A percentile compares a stretch with the other conserved stretches of the same genome.
phyloP scores from a whole-genome alignment of 345 rosid species.

The Camelina neglecta region DNA sequence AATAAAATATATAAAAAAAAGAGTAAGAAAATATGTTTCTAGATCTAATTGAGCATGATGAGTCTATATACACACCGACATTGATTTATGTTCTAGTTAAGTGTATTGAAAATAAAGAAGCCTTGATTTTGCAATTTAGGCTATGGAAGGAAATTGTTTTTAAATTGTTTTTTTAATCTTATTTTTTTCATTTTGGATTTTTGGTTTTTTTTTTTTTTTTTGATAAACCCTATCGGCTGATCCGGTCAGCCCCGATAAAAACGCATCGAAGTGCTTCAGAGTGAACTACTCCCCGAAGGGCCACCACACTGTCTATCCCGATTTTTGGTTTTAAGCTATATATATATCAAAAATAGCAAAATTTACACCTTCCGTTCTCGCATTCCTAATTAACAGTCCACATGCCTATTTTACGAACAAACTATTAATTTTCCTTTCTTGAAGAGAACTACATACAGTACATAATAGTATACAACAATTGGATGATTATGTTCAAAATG shows the following conservation, averaged over 20 bases:
- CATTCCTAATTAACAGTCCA: background rate
- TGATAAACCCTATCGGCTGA: too few relatives aligned
- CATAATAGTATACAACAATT: too few relatives aligned
- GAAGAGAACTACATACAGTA: background rate
- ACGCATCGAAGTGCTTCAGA: too few relatives aligned
- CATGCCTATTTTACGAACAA: background rate
- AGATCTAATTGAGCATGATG: slow-evolving; percentile 25
- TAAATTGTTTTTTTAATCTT: too few relatives aligned
- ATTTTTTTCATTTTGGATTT: too few relatives aligned
- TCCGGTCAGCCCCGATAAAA: too few relatives aligned
- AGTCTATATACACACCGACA: slow-evolving; percentile 18
- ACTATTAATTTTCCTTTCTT: background rate
- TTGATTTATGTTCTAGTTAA: background rate
- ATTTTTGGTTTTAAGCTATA: too few relatives aligned
- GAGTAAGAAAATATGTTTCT: background rate
- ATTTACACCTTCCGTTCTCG: background rate
- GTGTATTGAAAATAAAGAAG: background rate
- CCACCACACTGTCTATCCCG: too few relatives aligned
- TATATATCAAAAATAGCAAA: background rate
- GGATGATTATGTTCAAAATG: background rate
- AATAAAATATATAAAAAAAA: background rate
- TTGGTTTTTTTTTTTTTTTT: too few relatives aligned
- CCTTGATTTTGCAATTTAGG: background rate
- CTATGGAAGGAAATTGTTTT: background rate
- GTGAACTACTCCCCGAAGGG: too few relatives aligned